A percentile compares a stretch with the other conserved stretches of the same genome.
These are phyloP conservation scores for Lichtheimia ramosa DNA, from an alignment of 371 early-diverging fungal species.

Conservation along the genomic window DNA sequence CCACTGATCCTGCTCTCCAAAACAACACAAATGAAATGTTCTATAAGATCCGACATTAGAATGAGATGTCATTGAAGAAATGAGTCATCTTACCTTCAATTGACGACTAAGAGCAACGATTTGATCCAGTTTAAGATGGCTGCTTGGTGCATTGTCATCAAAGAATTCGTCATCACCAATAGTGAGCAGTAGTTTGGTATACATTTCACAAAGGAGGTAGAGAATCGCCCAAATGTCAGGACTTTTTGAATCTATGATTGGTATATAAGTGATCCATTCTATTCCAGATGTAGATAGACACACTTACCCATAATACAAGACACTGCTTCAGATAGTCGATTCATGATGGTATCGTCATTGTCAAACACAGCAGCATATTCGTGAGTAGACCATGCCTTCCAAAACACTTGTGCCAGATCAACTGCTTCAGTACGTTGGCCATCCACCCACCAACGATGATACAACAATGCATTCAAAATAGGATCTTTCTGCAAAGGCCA, in stretches of 20 bases:
- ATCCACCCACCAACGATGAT: slow-evolving; percentile 28
- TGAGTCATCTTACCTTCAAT: slow-evolving; percentile 48
- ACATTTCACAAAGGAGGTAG: slow-evolving; percentile 72
- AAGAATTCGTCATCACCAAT: slow-evolving; percentile 88
- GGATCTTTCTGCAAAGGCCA: slow-evolving; percentile 59
- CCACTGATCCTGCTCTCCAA: slow-evolving; percentile 57
- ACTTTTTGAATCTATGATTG: slow-evolving; percentile 15
- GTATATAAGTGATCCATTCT: background rate
- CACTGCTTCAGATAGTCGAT: slow-evolving; percentile 5
- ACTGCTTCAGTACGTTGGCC: background rate
- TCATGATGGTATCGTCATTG: slow-evolving; percentile 13
- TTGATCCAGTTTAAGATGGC: slow-evolving; percentile 50
- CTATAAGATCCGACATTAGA: slow-evolving; percentile 21
- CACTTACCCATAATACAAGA: slow-evolving; percentile 14
- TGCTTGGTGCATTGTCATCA: slow-evolving; percentile 35
- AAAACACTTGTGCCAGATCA: slow-evolving; percentile 26
- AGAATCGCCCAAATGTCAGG: slow-evolving; percentile 58
- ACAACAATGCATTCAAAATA: slow-evolving; percentile 56
- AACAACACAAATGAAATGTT: slow-evolving; percentile 72
- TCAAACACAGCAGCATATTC: slow-evolving; percentile 17
- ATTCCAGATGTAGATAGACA: slow-evolving; percentile 4
- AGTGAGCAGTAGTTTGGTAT: slow-evolving; percentile 70
- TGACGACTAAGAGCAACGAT: slow-evolving; percentile 56
- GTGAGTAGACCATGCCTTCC: slow-evolving; percentile 29
- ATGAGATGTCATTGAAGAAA: slow-evolving; percentile 5